phyloP scores from a whole-genome alignment of 768 basidiomycete species.

The Podaxis pistillaris region DNA sequence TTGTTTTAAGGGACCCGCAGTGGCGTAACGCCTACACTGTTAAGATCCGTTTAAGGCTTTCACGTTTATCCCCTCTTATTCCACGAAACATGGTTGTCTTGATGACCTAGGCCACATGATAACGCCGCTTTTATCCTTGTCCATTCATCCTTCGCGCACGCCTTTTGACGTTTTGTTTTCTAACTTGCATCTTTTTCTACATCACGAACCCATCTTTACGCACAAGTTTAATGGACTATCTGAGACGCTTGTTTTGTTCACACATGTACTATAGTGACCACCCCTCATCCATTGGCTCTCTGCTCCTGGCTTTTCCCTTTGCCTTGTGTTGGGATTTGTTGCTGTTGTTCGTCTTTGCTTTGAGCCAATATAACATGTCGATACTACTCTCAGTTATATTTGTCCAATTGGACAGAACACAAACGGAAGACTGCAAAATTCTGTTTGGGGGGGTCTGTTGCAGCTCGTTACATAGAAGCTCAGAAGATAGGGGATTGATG shows the following conservation, averaged over 20 bases:
- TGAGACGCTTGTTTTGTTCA: slow-evolving; percentile 6
- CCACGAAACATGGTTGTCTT: background rate
- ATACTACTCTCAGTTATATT: background rate
- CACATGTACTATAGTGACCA: slow-evolving; percentile 7
- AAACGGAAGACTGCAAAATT: background rate
- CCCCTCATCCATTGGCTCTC: background rate
- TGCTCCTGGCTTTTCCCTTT: background rate
- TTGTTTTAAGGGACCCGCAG: background rate
- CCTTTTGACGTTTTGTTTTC: background rate
- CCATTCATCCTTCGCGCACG: background rate
- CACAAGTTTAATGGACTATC: slow-evolving; percentile 7
- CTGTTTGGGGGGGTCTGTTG: background rate
- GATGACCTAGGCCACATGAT: background rate
- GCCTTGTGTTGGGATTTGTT: slow-evolving; percentile 5
- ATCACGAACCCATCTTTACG: slow-evolving; percentile 9
- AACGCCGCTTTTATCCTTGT: background rate
- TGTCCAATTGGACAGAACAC: background rate
- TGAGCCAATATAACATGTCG: slow-evolving; percentile 5
- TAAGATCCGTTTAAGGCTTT: background rate
- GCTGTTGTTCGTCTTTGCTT: background rate
- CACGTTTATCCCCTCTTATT: background rate
- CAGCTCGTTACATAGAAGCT: slow-evolving; percentile 1
- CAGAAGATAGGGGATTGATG: no score
- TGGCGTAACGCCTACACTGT: background rate
- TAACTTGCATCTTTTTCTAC: slow-evolving; percentile 5